phyloP scores from a whole-genome alignment of 352 stramenopile genomes.

The Phytopythium boreale region DNA sequence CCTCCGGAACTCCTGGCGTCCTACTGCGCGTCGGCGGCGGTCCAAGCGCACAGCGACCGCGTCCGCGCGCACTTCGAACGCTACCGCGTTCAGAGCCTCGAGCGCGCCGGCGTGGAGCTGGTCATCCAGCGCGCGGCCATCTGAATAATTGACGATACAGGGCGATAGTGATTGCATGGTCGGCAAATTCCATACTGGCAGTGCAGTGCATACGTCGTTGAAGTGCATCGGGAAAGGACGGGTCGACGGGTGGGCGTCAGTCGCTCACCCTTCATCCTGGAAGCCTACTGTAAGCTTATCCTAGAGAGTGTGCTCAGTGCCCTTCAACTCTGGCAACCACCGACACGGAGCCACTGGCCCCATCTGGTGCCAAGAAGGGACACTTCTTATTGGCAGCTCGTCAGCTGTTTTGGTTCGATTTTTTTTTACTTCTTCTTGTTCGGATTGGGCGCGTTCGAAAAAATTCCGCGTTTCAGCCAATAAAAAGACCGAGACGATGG shows the following conservation, averaged over 20 bases:
- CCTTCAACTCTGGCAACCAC: not conserved
- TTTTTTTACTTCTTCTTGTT: not conserved
- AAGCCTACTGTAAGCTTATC: not conserved
- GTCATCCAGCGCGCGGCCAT: slow-evolving; percentile 16
- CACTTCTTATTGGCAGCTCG: not conserved
- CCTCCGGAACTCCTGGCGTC: slow-evolving; percentile 39
- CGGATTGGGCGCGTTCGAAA: not conserved
- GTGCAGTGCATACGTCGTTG: not conserved
- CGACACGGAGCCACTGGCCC: not conserved
- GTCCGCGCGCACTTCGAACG: slow-evolving; percentile 38
- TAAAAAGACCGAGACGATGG: not conserved
- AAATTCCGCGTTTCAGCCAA: slow-evolving; percentile 1
- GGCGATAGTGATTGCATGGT: not conserved
- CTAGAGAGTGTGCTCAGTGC: not conserved
- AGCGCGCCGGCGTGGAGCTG: slow-evolving; percentile 14
- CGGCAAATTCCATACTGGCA: not conserved
- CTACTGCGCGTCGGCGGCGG: slow-evolving; percentile 43
- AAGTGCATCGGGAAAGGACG: not conserved
- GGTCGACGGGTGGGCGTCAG: not conserved
- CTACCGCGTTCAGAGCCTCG: slow-evolving; percentile 25
- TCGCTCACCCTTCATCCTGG: not conserved
- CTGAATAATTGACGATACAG: slow-evolving; percentile 9
- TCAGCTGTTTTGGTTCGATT: slow-evolving; percentile 2
- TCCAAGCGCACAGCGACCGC: slow-evolving; percentile 9
- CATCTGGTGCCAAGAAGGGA: not conserved